Conservation (phyloP, 2,329 filamentous ascomycete genomes). For the Plectosphaerella plurivora region DNA sequence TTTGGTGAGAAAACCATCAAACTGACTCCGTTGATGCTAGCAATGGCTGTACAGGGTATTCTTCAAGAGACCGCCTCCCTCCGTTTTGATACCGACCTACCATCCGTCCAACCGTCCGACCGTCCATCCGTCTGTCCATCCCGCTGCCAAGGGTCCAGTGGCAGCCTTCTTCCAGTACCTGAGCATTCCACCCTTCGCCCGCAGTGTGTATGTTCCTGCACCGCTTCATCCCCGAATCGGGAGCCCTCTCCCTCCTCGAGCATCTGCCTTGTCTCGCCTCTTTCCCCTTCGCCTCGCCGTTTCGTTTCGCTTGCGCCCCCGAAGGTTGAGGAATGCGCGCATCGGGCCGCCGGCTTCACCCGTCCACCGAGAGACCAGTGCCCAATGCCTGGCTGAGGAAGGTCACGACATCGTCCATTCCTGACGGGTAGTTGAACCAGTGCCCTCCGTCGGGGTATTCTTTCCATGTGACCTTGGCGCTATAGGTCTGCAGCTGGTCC, state of each 20-base stretch:
- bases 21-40: neutral
- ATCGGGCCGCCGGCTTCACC: too few relatives aligned
- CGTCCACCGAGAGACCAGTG: neutral
- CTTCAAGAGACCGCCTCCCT: neutral
- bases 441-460: slow-evolving; percentile 38
- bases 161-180: too few relatives aligned
- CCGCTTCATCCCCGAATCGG: too few relatives aligned
- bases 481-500: slow-evolving; percentile 28
- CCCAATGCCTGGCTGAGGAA: slow-evolving; percentile 21
- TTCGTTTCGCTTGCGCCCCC: too few relatives aligned
- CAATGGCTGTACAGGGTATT: neutral
- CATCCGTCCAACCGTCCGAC: neutral
- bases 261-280: neutral
- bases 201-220: too few relatives aligned
- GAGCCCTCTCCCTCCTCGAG: too few relatives aligned
- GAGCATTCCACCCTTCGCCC: too few relatives aligned
- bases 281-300: too few relatives aligned
- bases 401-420: slow-evolving; percentile 33
- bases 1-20: neutral
- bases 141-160: too few relatives aligned
- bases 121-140: too few relatives aligned
- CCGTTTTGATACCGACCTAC: neutral
- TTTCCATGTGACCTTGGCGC: slow-evolving; percentile 31
- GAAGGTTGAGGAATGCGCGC: too few relatives aligned
- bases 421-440: slow-evolving; percentile 37